These are phyloP conservation scores for Orychophragmus violaceus DNA, from an alignment of 345 rosid genomes.

Conservation along the genomic window DNA sequence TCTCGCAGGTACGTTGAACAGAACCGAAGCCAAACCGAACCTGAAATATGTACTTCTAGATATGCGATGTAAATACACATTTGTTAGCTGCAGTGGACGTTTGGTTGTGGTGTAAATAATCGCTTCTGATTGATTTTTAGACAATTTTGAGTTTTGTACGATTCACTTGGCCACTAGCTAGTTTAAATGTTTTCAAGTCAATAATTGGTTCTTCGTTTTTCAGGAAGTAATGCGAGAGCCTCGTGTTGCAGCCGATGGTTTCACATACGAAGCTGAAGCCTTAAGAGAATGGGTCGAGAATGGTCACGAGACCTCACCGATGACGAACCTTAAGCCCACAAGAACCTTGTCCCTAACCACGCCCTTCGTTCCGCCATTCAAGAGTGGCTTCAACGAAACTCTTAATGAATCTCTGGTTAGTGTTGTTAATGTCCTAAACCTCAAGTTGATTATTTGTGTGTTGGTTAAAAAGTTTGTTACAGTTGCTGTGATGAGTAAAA, in stretches of 20 bases:
- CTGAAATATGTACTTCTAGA: neutral
- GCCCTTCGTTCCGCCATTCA: conserved; percentile 64
- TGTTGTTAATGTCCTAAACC: neutral
- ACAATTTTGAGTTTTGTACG: neutral
- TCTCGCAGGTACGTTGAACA: conserved; percentile 33
- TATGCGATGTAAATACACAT: neutral
- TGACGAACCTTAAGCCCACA: conserved; percentile 45
- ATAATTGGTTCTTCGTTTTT: neutral
- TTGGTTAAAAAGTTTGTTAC: neutral
- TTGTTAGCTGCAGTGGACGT: neutral
- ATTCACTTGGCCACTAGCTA: neutral
- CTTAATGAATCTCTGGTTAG: neutral
- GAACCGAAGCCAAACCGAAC: no score
- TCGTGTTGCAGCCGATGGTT: conserved; percentile 77
- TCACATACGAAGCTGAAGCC: conserved; percentile 61
- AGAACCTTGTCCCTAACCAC: conserved; percentile 55
- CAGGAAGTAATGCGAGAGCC: conserved; percentile 83
- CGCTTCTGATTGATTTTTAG: neutral
- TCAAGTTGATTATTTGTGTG: neutral
- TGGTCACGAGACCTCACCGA: conserved; percentile 63
- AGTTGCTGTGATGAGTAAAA: neutral
- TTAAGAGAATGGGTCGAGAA: conserved; percentile 61
- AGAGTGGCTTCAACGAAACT: conserved; percentile 49
- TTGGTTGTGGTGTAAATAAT: neutral
- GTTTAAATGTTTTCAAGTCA: neutral